Percentiles rank a stretch among this genome's conserved stretches.
phyloP scores from a whole-genome alignment of 352 stramenopile genomes.

The Pythium periplocum region DNA sequence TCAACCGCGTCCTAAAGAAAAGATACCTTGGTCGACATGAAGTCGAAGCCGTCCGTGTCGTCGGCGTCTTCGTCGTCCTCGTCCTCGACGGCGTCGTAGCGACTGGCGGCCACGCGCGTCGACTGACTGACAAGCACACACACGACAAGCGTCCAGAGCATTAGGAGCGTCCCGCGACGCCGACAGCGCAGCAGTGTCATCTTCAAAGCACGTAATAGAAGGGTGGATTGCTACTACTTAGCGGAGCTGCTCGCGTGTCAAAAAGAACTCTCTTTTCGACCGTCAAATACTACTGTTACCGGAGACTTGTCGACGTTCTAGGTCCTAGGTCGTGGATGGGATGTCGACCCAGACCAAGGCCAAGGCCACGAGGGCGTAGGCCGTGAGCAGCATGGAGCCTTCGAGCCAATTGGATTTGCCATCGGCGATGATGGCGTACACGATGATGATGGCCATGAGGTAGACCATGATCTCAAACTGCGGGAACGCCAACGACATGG shows the following conservation, averaged over 20 bases:
- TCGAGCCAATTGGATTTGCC: slow-evolving; percentile 92
- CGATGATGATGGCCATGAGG: slow-evolving; percentile 94
- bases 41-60: slow-evolving; percentile 31
- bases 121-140: slow-evolving; percentile 7
- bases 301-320: no score
- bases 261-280: no score
- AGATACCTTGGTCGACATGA: slow-evolving; percentile 25
- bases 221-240: no score
- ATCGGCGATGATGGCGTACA: slow-evolving; percentile 89
- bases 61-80: slow-evolving; percentile 26
- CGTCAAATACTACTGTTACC: no score
- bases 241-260: no score
- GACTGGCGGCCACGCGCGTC: background rate
- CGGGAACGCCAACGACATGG: slow-evolving; percentile 96
- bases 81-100: slow-evolving; percentile 10
- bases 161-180: background rate
- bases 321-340: slow-evolving; percentile 12
- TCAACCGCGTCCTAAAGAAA: no score
- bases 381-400: slow-evolving; percentile 88
- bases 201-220: no score
- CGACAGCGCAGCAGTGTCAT: no score
- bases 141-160: slow-evolving; percentile 7
- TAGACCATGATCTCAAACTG: slow-evolving; percentile 96
- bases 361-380: slow-evolving; percentile 86
- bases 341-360: slow-evolving; percentile 79